Evolutionary conservation across 352 stramenopile genomes (phyloP).

Genomic region (Phytopythium montanum): DNA sequence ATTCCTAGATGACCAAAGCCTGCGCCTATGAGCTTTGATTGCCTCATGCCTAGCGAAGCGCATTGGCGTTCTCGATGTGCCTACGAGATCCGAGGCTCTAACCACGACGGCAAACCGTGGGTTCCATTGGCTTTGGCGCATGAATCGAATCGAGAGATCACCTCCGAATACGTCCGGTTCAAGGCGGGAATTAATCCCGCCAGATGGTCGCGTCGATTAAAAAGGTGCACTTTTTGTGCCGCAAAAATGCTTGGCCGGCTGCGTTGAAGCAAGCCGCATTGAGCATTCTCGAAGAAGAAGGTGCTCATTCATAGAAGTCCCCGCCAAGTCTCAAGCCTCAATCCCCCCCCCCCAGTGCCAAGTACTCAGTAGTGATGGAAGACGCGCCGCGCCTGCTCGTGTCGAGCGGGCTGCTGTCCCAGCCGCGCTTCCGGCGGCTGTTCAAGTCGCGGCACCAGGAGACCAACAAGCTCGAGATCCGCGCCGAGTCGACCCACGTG

Average conservation of each 20-base stretch:
- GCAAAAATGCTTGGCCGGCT: background rate
- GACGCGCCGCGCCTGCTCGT: conserved; percentile 15
- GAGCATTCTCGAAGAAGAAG: too few relatives aligned
- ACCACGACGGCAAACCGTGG: too few relatives aligned
- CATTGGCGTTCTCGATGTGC: too few relatives aligned
- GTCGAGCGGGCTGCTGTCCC: conserved; percentile 27
- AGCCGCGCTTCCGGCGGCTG: conserved; percentile 41
- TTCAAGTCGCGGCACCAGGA: conserved; percentile 57
- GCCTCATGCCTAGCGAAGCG: too few relatives aligned
- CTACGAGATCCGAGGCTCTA: too few relatives aligned
- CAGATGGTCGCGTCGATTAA: background rate
- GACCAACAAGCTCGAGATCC: conserved; percentile 44
- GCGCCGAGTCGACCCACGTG: conserved; percentile 20
- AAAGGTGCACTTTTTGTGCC: background rate
- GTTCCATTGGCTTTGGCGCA: too few relatives aligned
- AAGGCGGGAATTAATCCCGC: background rate
- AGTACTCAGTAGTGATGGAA: conserved; percentile 5
- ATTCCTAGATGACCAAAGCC: too few relatives aligned
- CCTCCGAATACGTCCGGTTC: background rate
- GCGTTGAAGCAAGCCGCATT: background rate
- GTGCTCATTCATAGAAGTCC: background rate
- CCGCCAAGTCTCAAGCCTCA: background rate
- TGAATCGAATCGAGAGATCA: background rate
- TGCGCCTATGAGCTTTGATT: too few relatives aligned
- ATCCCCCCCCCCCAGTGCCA: background rate